Conservation (phyloP, 2,329 filamentous ascomycete species). For the Beauveria rudraprayagi region DNA sequence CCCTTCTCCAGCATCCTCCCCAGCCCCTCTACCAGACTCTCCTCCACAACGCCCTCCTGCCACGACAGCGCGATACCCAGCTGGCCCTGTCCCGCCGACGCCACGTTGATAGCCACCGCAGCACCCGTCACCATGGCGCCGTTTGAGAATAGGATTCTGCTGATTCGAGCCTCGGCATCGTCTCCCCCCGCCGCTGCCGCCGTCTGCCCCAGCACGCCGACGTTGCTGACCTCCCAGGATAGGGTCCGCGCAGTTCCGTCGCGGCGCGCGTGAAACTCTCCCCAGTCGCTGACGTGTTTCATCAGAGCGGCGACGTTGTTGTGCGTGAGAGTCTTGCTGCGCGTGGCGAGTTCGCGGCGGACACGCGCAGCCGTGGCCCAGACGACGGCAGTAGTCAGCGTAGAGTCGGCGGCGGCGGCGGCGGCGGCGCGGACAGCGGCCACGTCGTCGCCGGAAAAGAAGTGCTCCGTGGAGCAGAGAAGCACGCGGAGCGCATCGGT, state of each 20-base stretch:
- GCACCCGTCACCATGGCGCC: constrained; percentile 35
- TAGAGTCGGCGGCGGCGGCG: constrained; percentile 17
- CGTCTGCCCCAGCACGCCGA: constrained; percentile 31
- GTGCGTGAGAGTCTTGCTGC: constrained; percentile 26
- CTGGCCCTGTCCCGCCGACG: constrained; percentile 33
- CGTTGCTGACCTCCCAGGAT: constrained; percentile 47
- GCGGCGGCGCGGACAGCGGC: constrained; percentile 17
- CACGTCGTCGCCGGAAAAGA: constrained; percentile 17
- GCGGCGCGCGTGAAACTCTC: constrained; percentile 30
- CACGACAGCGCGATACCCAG: constrained; percentile 39
- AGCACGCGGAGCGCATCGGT: constrained; percentile 29
- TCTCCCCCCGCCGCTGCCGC: constrained; percentile 19
- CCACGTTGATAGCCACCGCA: constrained; percentile 37
- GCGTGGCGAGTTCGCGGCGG: constrained; percentile 27
- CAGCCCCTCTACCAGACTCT: constrained; percentile 29
- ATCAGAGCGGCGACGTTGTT: constrained; percentile 38
- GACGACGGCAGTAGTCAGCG: constrained; percentile 25
- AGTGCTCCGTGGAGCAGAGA: constrained; percentile 28
- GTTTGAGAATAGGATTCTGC: constrained; percentile 42
- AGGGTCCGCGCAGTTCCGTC: constrained; percentile 33
- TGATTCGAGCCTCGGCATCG: constrained; percentile 20
- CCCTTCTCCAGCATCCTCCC: constrained; percentile 28
- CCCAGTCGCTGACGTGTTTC: constrained; percentile 35
- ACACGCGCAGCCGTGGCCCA: constrained; percentile 34
- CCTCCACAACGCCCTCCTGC: constrained; percentile 37